phyloP scores from a whole-genome alignment of 1,139 yeast species.

The Geotrichum europaeum region DNA sequence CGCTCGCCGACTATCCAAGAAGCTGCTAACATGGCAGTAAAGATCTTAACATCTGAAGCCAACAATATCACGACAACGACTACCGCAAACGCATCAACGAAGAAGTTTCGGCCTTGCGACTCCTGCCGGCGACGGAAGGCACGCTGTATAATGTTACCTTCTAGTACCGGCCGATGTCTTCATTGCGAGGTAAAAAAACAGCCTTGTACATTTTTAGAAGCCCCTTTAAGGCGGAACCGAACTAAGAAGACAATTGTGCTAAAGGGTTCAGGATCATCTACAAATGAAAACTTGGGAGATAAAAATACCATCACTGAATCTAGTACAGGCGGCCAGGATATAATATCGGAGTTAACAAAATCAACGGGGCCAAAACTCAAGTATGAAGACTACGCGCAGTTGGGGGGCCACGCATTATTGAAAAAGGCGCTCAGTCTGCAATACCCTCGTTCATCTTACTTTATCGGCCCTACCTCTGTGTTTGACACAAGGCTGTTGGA shows the following conservation, averaged over 20 bases:
- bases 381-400: conserved; percentile 34
- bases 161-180: conserved; percentile 31
- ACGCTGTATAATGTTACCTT: conserved; percentile 34
- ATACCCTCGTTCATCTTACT: conserved; percentile 37
- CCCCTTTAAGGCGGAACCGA: conserved; percentile 25
- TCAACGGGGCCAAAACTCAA: conserved; percentile 27
- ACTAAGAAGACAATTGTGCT: conserved; percentile 12
- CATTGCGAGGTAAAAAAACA: conserved; percentile 34
- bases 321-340: conserved; percentile 1
- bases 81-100: background rate
- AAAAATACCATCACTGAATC: conserved; percentile 9
- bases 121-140: conserved; percentile 34
- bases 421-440: conserved; percentile 38
- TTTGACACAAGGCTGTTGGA: conserved; percentile 34
- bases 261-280: conserved; percentile 7
- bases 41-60: conserved; percentile 12
- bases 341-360: conserved; percentile 8
- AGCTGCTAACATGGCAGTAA: conserved; percentile 19
- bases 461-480: conserved; percentile 36
- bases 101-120: conserved; percentile 28
- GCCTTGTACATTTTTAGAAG: conserved; percentile 36
- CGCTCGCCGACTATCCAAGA: conserved; percentile 14
- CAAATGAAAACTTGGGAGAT: conserved; percentile 12
- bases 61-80: background rate
- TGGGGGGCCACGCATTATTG: conserved; percentile 36